Evolutionary conservation across 805 yeast genomes (phyloP), one percentile per base, ranked within the genome.

Genomic region (Saturnispora galanensis): DNA sequence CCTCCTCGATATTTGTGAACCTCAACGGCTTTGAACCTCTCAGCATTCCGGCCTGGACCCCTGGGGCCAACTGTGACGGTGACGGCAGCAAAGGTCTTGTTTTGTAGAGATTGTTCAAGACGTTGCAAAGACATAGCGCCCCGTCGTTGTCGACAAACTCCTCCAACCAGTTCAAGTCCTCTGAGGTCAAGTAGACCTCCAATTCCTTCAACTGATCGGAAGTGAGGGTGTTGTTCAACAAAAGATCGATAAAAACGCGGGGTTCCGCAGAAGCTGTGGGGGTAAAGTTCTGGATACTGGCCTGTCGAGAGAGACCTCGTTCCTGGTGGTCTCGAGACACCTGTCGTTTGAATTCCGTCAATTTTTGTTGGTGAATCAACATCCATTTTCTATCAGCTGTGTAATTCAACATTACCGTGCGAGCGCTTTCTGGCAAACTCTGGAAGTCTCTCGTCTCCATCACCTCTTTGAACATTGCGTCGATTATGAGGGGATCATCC

Each of bases 131-230:
- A 0, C 95, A 89, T 4, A 85, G 77, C 47, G 86, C 95, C 34
- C 99, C 99, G 62, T 90, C 97, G 41, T 79, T 74, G 46, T 77
- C 81, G 15, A 93, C 70, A 56, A 93, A 93, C 18, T 70, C 74
- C 47, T 80, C 74, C 1, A 89, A 95, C 98, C 98, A 93, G 32
- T 68, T 74, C 31, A 64, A 48, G 36, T 63, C 65, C 58, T 90
- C 97, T 0, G 97, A 87, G 51, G 97, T 77, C 36, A 90, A 68
- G 39, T 95, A 86, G 5, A 93, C 96, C 84, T 93, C 86, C 42
- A 93, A 70, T 52, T 84, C 84, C 34, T 83, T 85, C 51, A 90
- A 67, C 59, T 89, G 86, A 42, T 76, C 77, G 4, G 77, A 66
- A 1, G 84, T 69, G 44, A 89, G 78, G 30, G 76, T 64, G 54